Conservation (phyloP, 257 asterid genomes). For the Asclepias syriaca region DNA sequence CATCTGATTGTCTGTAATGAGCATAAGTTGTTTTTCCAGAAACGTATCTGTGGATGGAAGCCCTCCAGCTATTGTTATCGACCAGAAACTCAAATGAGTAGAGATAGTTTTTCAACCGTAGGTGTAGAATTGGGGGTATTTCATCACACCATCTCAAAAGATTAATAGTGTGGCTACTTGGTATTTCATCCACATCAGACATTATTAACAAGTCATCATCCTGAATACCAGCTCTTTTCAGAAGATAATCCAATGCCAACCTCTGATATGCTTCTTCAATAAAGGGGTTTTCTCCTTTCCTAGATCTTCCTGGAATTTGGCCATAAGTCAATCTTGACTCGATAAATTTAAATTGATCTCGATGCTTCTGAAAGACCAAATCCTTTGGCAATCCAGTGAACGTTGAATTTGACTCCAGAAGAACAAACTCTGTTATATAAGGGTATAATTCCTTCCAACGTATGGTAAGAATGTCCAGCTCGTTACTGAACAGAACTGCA, state of each 20-base stretch:
- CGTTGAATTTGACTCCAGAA: slow-evolving; percentile 81
- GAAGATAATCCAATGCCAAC: slow-evolving; percentile 72
- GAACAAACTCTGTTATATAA: slow-evolving; percentile 59
- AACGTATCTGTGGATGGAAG: slow-evolving; percentile 62
- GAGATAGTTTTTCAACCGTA: slow-evolving; percentile 64
- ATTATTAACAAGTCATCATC: slow-evolving; percentile 73
- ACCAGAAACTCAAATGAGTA: slow-evolving; percentile 77
- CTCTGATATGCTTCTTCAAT: slow-evolving; percentile 85
- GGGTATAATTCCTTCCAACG: slow-evolving; percentile 84
- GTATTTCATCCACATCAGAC: slow-evolving; percentile 82
- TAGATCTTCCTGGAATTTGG: slow-evolving; percentile 66
- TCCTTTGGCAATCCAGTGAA: slow-evolving; percentile 76
- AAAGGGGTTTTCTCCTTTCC: slow-evolving; percentile 71
- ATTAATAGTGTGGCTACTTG: slow-evolving; percentile 68
- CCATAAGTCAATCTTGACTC: slow-evolving; percentile 73
- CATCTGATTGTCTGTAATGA: slow-evolving; percentile 71
- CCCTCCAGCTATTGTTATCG: slow-evolving; percentile 77
- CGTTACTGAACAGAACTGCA: slow-evolving; percentile 77
- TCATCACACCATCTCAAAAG: slow-evolving; percentile 81
- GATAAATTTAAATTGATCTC: slow-evolving; percentile 52
- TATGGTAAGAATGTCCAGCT: slow-evolving; percentile 61
- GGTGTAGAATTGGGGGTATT: slow-evolving; percentile 66
- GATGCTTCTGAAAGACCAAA: slow-evolving; percentile 39
- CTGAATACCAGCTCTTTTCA: slow-evolving; percentile 74
- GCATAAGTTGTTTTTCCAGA: slow-evolving; percentile 79